Base-by-base conservation (phyloP, 2,329 filamentous ascomycete genomes). In the Pseudogymnoascus sp. region DNA sequence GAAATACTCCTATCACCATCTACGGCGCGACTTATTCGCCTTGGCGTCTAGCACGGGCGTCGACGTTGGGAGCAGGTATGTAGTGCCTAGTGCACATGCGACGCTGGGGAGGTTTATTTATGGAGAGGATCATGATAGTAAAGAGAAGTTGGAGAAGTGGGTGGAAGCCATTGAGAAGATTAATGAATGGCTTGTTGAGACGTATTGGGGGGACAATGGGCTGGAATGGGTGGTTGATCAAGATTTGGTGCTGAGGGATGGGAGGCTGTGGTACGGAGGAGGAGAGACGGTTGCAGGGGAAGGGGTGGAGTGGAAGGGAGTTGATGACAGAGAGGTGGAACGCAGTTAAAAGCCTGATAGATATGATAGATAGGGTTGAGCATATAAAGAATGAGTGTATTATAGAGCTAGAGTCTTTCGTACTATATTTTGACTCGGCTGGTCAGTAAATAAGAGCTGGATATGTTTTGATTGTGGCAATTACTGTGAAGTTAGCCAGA, bases 21-120 rank as follows among this genome's bases (percentile, higher is more conserved):
- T 97, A 7, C 86, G 93, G 2, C 82, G 88, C 3, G 91, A 96
- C 71, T 73, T 95, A 10, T 94, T 87, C 72, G 78, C 82, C 58
- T 77, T 84, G 27, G 82, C 84, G 3, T 77, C 79, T 51, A 77
- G 76, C 3, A 81, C 85, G 0, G 90, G 89, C 1, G 78, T 93
- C n/a, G 76, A 81, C 13, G 81, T 96, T 35, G 87, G 81, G 21
- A 90, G 89, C 60, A 81, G 93, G 63, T 97, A 97, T 72, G 86
- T 92, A 25, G 91, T 96, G 2, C 92, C 92, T 1, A 93, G 89
- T 55, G 91, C 91, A 13, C 93, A 97, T 76, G 83, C 97, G 70
- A 97, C 93, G 0, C 83, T 97, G 63, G 92, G 84, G 0, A 81
- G 93, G 3, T 97, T 94, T 72, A 81, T 96, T 44, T 81, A 80